These are phyloP conservation scores for Paracoccidioides brasiliensis DNA, from an alignment of 2,329 filamentous ascomycete genomes.

Conservation along the genomic window DNA sequence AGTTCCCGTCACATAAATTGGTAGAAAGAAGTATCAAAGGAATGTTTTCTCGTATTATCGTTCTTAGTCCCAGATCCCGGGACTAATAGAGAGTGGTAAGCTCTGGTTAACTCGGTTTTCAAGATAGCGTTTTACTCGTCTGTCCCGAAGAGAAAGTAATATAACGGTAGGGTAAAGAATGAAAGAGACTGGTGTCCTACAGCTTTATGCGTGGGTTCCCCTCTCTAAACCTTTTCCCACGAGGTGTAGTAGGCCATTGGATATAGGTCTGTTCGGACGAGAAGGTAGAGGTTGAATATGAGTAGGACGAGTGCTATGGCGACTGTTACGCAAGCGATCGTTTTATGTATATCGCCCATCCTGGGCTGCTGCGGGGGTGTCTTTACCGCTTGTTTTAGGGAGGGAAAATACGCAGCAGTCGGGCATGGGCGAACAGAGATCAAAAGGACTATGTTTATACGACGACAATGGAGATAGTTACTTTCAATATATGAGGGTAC, in stretches of 20 bases:
- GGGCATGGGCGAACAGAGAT: too few species aligned
- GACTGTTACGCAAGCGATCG: background rate
- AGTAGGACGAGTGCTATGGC: background rate
- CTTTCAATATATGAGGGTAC: too few species aligned
- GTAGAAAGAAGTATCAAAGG: background rate
- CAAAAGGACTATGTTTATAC: too few species aligned
- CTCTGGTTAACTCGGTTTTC: background rate
- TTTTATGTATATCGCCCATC: background rate
- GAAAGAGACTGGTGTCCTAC: background rate
- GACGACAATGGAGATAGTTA: too few species aligned
- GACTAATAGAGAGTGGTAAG: too few species aligned
- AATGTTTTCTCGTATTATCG: too few species aligned
- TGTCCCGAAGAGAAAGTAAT: background rate
- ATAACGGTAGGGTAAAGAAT: background rate
- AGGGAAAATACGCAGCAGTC: too few species aligned
- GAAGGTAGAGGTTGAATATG: slow-evolving; percentile 3
- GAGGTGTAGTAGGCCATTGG: background rate
- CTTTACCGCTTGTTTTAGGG: too few species aligned
- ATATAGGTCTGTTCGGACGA: slow-evolving; percentile 6
- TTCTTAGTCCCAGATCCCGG: too few species aligned
- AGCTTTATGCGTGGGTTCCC: slow-evolving; percentile 15
- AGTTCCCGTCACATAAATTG: background rate
- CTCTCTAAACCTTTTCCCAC: background rate
- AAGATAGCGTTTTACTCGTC: background rate
- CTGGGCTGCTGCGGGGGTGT: background rate